These are phyloP conservation scores for Evernia prunastri DNA, from an alignment of 495 filamentous ascomycete genomes.

Conservation along the genomic window DNA sequence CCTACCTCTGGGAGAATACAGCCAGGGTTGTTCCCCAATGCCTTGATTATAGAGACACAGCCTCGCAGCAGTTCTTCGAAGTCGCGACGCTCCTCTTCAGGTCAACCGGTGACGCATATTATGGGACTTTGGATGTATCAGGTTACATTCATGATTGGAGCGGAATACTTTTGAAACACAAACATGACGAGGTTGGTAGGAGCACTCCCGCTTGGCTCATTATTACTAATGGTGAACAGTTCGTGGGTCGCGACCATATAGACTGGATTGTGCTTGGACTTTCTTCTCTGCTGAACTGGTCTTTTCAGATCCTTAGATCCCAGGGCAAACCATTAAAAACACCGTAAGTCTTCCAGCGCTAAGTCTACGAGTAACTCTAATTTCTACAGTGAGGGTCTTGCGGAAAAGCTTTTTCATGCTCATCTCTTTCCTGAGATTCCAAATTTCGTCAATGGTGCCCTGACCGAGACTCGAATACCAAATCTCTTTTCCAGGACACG, in stretches of 20 bases:
- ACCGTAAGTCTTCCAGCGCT: constrained; percentile 28
- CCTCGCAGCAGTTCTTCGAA: constrained; percentile 53
- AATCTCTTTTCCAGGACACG: constrained; percentile 52
- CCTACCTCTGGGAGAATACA: constrained; percentile 49
- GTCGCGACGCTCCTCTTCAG: constrained; percentile 47
- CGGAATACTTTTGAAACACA: constrained; percentile 47
- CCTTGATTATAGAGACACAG: constrained; percentile 33
- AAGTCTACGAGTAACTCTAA: constrained; percentile 11
- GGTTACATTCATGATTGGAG: constrained; percentile 49
- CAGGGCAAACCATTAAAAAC: constrained; percentile 42
- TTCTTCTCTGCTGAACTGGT: constrained; percentile 41
- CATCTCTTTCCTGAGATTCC: constrained; percentile 65
- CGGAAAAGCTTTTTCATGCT: constrained; percentile 54
- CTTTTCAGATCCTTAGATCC: constrained; percentile 43
- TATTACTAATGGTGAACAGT: constrained; percentile 26
- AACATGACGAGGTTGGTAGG: constrained; percentile 42
- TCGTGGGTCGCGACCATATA: constrained; percentile 45
- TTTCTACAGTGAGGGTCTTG: constrained; percentile 39
- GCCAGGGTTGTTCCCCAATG: constrained; percentile 44
- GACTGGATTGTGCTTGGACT: constrained; percentile 46
- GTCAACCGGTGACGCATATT: constrained; percentile 46
- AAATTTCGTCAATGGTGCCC: constrained; percentile 22
- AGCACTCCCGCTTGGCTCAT: constrained; percentile 6
- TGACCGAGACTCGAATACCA: constrained; percentile 36
- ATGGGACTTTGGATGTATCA: constrained; percentile 45